These are phyloP conservation scores for Cryptococcus wingfieldii DNA, from an alignment of 1,284 basidiomycete genomes.

Conservation along the genomic window DNA sequence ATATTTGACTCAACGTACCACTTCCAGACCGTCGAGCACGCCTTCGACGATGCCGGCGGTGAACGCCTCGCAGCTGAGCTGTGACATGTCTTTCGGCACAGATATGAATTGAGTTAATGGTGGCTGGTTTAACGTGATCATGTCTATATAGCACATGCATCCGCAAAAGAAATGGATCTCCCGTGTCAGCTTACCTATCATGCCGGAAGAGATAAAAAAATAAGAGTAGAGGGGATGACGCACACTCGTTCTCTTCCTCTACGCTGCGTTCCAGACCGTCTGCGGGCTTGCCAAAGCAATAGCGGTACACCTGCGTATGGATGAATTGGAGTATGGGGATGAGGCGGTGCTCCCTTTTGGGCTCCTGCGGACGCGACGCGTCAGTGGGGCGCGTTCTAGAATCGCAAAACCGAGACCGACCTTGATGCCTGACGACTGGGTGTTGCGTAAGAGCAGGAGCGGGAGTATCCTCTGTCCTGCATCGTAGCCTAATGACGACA, in stretches of 20 bases:
- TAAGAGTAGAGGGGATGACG: conserved; percentile 34
- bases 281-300: conserved; percentile 87
- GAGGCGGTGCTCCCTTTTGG: conserved; percentile 82
- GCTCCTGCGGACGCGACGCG: conserved; percentile 61
- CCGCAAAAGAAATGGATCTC: no score
- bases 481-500: conserved; percentile 85
- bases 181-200: no score
- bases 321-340: conserved; percentile 84
- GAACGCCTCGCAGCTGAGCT: conserved; percentile 91
- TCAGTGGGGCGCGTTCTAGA: neutral
- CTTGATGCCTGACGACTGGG: conserved; percentile 41
- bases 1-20: conserved; percentile 56
- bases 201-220: neutral
- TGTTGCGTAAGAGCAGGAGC: conserved; percentile 44
- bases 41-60: conserved; percentile 97
- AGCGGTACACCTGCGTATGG: conserved; percentile 89
- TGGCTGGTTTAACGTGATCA: conserved; percentile 97
- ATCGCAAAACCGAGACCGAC: conserved; percentile 54
- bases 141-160: conserved; percentile 59
- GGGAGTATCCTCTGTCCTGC: conserved; percentile 72
- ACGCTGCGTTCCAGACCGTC: conserved; percentile 94
- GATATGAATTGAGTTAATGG: conserved; percentile 85
- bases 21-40: conserved; percentile 88
- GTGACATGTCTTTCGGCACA: conserved; percentile 88
- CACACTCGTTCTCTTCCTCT: conserved; percentile 92